phyloP scores from a whole-genome alignment of 2,329 filamentous ascomycete genomes.

The Pyricularia grisea region DNA sequence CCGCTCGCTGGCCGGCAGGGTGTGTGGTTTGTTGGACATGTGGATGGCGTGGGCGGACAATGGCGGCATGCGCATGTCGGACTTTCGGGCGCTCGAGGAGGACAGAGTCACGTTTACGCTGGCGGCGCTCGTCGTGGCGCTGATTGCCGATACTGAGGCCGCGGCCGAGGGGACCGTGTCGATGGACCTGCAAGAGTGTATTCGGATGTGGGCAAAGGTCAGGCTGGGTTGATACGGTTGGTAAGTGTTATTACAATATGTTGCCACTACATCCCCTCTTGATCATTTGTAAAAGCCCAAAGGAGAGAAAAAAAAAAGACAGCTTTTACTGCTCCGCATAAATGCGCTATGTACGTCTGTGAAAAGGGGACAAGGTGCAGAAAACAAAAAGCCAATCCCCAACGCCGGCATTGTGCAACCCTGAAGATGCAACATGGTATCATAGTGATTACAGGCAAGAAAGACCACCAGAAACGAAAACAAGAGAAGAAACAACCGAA shows the following conservation, averaged over 20 bases:
- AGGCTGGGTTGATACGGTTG: conserved; percentile 28
- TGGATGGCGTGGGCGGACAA: conserved; percentile 48
- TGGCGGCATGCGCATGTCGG: conserved; percentile 40
- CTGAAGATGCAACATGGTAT: conserved; percentile 5
- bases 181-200: conserved; percentile 44
- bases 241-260: neutral
- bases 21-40: conserved; percentile 35
- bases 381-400: neutral
- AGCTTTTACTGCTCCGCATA: neutral
- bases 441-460: conserved; percentile 1
- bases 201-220: conserved; percentile 43
- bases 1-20: conserved; percentile 26
- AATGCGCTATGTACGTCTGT: neutral
- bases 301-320: neutral
- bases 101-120: conserved; percentile 33
- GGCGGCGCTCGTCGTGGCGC: conserved; percentile 35
- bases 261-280: neutral
- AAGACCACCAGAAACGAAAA: neutral
- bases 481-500: neutral
- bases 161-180: conserved; percentile 37
- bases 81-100: conserved; percentile 28
- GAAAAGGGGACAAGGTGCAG: neutral
- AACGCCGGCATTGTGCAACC: neutral
- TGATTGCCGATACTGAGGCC: conserved; percentile 34
- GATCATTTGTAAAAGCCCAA: neutral